These are phyloP conservation scores for Trametes coccinea DNA, from an alignment of 768 basidiomycete genomes.

Conservation along the genomic window DNA sequence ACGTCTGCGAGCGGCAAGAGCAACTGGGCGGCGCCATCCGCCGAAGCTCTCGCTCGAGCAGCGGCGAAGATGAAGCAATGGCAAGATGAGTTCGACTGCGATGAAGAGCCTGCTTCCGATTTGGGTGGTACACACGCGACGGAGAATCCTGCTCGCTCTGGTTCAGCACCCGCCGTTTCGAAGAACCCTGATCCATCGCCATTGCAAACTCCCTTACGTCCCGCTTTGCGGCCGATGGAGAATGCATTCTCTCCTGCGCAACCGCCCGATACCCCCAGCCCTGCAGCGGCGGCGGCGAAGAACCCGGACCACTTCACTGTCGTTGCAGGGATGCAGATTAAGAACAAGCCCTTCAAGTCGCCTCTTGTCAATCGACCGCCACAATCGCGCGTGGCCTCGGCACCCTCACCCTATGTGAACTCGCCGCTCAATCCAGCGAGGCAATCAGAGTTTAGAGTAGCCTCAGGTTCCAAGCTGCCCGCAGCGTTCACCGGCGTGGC, in stretches of 20 bases:
- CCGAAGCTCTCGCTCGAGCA: slow-evolving; percentile 27
- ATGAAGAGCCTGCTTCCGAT: background rate
- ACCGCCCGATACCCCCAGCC: slow-evolving; percentile 24
- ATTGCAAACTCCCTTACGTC: slow-evolving; percentile 15
- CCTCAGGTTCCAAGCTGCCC: slow-evolving; percentile 15
- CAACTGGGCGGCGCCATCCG: slow-evolving; percentile 26
- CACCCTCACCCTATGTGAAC: slow-evolving; percentile 1
- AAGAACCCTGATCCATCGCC: background rate
- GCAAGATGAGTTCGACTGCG: slow-evolving; percentile 23
- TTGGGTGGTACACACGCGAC: background rate
- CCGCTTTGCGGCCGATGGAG: slow-evolving; percentile 23
- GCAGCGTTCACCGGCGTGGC: slow-evolving; percentile 8
- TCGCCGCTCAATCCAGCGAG: slow-evolving; percentile 28
- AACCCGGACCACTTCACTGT: slow-evolving; percentile 6
- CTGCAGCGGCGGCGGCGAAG: slow-evolving; percentile 5
- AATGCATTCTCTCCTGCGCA: slow-evolving; percentile 18
- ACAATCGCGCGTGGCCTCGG: background rate
- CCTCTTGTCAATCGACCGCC: slow-evolving; percentile 22
- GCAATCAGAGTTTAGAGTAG: background rate
- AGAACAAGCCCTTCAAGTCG: slow-evolving; percentile 32
- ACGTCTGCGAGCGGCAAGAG: slow-evolving; percentile 15
- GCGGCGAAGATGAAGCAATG: slow-evolving; percentile 27
- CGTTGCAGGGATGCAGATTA: slow-evolving; percentile 14
- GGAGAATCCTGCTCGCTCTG: background rate
- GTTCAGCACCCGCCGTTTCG: background rate